Evolutionary conservation across 73 alveolate genomes (phyloP).

Genomic region (Paramecium pentaurelia): DNA sequence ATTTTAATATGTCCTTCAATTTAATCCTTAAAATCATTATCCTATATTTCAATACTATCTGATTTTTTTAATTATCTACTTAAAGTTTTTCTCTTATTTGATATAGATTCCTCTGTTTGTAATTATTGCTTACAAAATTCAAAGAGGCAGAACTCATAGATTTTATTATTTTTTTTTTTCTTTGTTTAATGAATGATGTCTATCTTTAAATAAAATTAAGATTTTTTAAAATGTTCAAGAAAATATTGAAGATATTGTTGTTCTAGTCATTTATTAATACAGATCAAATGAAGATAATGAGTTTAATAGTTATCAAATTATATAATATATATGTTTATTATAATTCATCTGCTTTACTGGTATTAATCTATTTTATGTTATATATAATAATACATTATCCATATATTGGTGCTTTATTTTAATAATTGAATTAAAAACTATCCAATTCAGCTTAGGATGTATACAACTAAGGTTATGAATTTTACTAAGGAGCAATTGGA

Average conservation of each 20-base stretch:
- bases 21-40: background rate
- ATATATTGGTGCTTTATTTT: background rate
- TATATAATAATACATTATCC: background rate
- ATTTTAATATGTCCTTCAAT: background rate
- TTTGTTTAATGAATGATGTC: background rate
- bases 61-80: too few species aligned
- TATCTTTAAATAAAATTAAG: background rate
- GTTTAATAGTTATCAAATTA: background rate
- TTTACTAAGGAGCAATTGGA: background rate
- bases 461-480: background rate
- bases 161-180: too few species aligned
- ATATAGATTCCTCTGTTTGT: too few species aligned
- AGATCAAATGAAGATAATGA: background rate
- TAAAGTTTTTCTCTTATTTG: too few species aligned
- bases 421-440: background rate
- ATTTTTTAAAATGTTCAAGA: background rate
- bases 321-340: background rate
- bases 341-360: slow-evolving; percentile 5
- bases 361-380: background rate
- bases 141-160: too few species aligned
- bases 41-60: background rate
- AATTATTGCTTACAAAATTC: too few species aligned
- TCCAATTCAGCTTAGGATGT: slow-evolving; percentile 40
- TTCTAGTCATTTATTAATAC: background rate
- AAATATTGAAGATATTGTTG: background rate